Percentiles rank a stretch among this genome's conserved stretches.
phyloP scores from a whole-genome alignment of 257 asterid species.

The Nicotiana benthamiana region DNA sequence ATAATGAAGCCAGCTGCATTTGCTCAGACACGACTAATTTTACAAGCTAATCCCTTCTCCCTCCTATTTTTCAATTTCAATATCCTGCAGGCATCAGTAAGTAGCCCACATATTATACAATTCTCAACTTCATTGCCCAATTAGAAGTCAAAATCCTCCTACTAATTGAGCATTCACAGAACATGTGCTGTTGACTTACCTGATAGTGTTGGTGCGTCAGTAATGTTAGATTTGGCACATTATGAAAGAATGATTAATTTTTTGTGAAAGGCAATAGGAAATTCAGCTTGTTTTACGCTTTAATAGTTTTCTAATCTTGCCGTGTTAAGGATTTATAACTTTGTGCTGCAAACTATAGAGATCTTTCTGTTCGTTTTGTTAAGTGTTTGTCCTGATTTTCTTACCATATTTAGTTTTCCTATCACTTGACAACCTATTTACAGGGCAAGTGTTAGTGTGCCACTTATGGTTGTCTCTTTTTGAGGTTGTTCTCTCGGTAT shows the following conservation, averaged over 20 bases:
- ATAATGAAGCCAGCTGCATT: constrained; percentile 4
- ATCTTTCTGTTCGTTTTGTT: too few species aligned
- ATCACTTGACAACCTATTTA: too few species aligned
- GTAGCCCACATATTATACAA: background rate
- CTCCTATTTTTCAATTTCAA: too few species aligned
- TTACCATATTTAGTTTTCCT: too few species aligned
- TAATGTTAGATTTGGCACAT: background rate
- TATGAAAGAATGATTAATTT: background rate
- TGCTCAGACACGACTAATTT: background rate
- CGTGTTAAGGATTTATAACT: background rate
- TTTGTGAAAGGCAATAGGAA: background rate
- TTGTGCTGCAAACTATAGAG: background rate
- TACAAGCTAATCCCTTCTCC: too few species aligned
- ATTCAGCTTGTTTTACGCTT: background rate
- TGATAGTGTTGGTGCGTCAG: background rate
- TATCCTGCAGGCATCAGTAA: background rate
- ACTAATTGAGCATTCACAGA: background rate
- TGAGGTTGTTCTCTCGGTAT: too few species aligned
- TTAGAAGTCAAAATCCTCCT: background rate
- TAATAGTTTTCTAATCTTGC: background rate
- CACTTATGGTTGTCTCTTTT: too few species aligned
- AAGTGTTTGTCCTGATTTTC: too few species aligned
- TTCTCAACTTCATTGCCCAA: background rate
- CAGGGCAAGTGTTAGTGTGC: too few species aligned
- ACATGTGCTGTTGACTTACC: background rate